These are phyloP conservation scores for Tylopilus intermedius DNA, from an alignment of 768 basidiomycete genomes.

Conservation along the genomic window DNA sequence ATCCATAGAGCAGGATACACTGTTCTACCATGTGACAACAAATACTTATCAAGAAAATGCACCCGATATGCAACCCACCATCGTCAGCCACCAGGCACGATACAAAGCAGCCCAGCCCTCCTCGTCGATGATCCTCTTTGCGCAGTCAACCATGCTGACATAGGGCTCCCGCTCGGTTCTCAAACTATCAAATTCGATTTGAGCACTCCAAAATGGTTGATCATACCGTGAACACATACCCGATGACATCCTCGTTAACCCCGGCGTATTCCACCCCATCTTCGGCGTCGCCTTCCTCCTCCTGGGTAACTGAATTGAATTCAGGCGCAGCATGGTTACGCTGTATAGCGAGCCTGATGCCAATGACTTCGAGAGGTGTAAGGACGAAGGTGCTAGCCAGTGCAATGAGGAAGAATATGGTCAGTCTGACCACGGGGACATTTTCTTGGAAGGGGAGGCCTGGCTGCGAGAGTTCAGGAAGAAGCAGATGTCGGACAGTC, in stretches of 20 bases:
- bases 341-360: slow-evolving; percentile 75
- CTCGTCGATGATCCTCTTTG: slow-evolving; percentile 70
- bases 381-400: slow-evolving; percentile 54
- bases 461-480: slow-evolving; percentile 45
- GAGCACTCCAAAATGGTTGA: not conserved
- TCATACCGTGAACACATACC: slow-evolving; percentile 39
- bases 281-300: slow-evolving; percentile 62
- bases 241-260: slow-evolving; percentile 78
- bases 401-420: slow-evolving; percentile 54
- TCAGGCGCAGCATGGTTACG: slow-evolving; percentile 76
- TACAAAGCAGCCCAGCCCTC: slow-evolving; percentile 73
- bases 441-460: slow-evolving; percentile 33
- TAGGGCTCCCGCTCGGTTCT: slow-evolving; percentile 80
- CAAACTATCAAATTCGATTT: slow-evolving; percentile 39
- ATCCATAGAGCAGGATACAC: not conserved
- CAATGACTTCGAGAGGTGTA: slow-evolving; percentile 75
- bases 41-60: slow-evolving; percentile 34
- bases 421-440: slow-evolving; percentile 46
- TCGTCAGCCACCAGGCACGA: slow-evolving; percentile 83
- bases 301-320: slow-evolving; percentile 70
- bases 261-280: slow-evolving; percentile 60
- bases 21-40: not conserved
- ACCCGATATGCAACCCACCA: slow-evolving; percentile 56
- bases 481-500: slow-evolving; percentile 47
- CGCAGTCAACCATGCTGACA: slow-evolving; percentile 66